A percentile compares a stretch with the other conserved stretches of the same genome.
Evolutionary conservation across 352 stramenopile species (phyloP).

Genomic region (Blastocystis sp.): DNA sequence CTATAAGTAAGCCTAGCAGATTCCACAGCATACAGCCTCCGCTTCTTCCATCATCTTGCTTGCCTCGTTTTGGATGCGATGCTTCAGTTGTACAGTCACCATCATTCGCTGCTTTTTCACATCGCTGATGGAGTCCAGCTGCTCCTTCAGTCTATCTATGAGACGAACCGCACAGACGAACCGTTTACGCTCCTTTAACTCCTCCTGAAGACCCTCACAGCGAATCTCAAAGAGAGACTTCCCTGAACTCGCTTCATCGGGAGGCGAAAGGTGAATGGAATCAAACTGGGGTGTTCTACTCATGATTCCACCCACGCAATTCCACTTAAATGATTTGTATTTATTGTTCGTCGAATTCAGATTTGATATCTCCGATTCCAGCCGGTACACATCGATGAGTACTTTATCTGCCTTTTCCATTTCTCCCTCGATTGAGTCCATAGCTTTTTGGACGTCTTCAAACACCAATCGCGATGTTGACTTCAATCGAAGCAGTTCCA

Average conservation of each 20-base stretch:
- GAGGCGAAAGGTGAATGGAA: neutral
- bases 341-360: neutral
- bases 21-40: neutral
- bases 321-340: constrained; percentile 17
- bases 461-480: neutral
- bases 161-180: neutral
- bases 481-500: constrained; percentile 26
- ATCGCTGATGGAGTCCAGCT: neutral
- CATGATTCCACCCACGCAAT: neutral
- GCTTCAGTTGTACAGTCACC: constrained; percentile 4
- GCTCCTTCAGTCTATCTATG: neutral
- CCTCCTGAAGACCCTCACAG: neutral
- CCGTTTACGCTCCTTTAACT: constrained; percentile 37
- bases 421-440: constrained; percentile 1
- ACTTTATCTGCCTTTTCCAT: neutral
- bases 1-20: neutral
- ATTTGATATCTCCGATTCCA: constrained; percentile 22
- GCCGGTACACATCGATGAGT: neutral
- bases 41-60: neutral
- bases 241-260: neutral
- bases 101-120: constrained; percentile 9
- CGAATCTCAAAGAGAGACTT: constrained; percentile 8
- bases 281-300: constrained; percentile 34
- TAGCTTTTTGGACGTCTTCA: neutral
- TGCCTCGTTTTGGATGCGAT: neutral